Base-by-base conservation (phyloP, 345 rosid genomes). In the Arabidopsis arenosa region DNA sequence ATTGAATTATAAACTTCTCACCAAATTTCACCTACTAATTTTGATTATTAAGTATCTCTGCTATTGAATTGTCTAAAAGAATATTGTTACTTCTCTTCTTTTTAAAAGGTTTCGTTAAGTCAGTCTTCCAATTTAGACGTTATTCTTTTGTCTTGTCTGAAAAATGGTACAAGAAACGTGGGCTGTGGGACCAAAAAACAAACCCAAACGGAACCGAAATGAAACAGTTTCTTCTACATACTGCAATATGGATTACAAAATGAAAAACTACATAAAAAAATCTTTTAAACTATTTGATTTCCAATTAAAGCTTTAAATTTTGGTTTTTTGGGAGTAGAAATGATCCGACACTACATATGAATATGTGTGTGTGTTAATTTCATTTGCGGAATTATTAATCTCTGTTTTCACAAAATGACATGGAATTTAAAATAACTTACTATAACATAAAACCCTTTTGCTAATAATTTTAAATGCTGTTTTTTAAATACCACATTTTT, bases 141-240 rank as follows among this genome's bases (percentile, higher is more conserved):
- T 37, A 60, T 60, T 60, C 5, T 60, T 60, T 37, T 37, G 67
- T 63, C 52, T 63, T 63, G 67, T 63, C 67, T 43, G 9, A 3
- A 15, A 5, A 23, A 41, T 63, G 52, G 67, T 43, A 63, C 52
- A 41, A 63, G 18, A 43, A 63, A 63, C 52, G 37, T 63, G 52
- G n/a, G 52, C 21, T 41, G 67, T 63, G 52, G 67, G 67, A 63
- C 52, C 40, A 2, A 47, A 64, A 45, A 44, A 8, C 1, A 21
- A 58, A 35, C 2, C 17, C 23, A 44, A 32, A 30, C 18, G 30
- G 9, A 48, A 48, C 70, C 11, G 6, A 47, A 48, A 48, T 9
- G 26, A 4, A 43, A 26, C 21, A 43, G 18, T 26, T 58, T 58
- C 28, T n/a, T 23, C 26, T 23, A 23, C 2, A 15, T 15, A n/a